Evolutionary conservation across 768 basidiomycete genomes (phyloP), one percentile per base, ranked within the genome.

Genomic region (Leccinum arenicola): DNA sequence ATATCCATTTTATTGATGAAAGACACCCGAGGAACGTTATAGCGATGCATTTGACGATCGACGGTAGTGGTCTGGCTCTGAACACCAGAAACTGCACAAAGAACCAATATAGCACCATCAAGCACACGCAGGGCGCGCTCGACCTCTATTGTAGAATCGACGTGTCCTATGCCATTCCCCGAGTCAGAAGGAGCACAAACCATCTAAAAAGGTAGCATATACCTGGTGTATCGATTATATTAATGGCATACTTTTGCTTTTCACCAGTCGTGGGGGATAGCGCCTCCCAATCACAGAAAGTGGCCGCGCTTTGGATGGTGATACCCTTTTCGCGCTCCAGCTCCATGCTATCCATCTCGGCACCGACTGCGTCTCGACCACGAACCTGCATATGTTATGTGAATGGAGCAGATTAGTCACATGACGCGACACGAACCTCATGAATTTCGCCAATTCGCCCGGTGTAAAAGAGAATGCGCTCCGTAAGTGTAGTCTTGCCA

Each of bases 321-420:
- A 99, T 99, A 38, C 97, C 97, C 78, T 99, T 98, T 75, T 98
- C 97, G 50, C 96, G 82, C 73, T 99, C 97, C 6, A 99, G 80
- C 62, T 99, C 97, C 97, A 99, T 99, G 66, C 89, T 93, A 74
- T 99, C 97, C 97, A 99, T 99, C 80, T 99, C 98, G 8, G 97
- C 97, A 54, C 97, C 97, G 19, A 98, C 94, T 29, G 88, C 87
- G 73, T 99, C 97, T 55, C 91, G 84, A 48, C 97, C 97, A 60
- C 97, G 83, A 61, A 96, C 93, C 91, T 93, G 66, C 12, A 40
- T 15, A 17, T 9, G 19, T 15, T 8, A 47, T 48, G 21, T 59
- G 15, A 52, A 47, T 3, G 43, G 47, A 40, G 15, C 9, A 17
- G 10, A 14, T 21, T 17, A 19, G 14, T 15, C 48, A 12, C 2